Evolutionary conservation across 2,329 filamentous ascomycete genomes (phyloP).

Genomic region (Fragosphaeria purpurea): DNA sequence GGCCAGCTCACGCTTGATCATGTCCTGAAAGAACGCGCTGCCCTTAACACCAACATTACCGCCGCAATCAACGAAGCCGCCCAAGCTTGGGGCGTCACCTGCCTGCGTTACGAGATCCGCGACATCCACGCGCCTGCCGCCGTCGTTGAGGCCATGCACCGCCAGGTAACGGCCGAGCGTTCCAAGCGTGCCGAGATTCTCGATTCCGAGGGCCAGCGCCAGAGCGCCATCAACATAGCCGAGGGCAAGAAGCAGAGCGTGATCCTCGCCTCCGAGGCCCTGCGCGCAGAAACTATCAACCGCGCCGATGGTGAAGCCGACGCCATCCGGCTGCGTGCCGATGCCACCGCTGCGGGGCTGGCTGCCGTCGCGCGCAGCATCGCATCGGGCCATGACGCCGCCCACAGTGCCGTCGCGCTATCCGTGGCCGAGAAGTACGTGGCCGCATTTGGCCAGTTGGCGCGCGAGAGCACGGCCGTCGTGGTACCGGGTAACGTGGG

Average conservation of each 20-base stretch:
- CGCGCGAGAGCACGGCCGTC: slow-evolving; percentile 89
- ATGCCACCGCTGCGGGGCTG: slow-evolving; percentile 79
- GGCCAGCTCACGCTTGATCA: slow-evolving; percentile 94
- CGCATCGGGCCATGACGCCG: slow-evolving; percentile 58
- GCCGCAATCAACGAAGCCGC: slow-evolving; percentile 96
- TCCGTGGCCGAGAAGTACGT: slow-evolving; percentile 97
- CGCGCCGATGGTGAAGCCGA: slow-evolving; percentile 85
- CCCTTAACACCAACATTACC: slow-evolving; percentile 97
- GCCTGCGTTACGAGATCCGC: slow-evolving; percentile 92
- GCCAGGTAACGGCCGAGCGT: slow-evolving; percentile 92
- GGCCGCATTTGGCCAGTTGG: slow-evolving; percentile 78
- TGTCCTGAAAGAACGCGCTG: slow-evolving; percentile 91
- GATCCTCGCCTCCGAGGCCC: slow-evolving; percentile 87
- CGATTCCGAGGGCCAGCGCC: slow-evolving; percentile 91
- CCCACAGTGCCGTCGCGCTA: slow-evolving; percentile 75
- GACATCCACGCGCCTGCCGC: slow-evolving; percentile 93
- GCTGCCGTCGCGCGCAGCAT: slow-evolving; percentile 75
- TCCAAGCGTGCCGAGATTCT: slow-evolving; percentile 97
- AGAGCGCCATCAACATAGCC: slow-evolving; percentile 97
- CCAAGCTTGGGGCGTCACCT: slow-evolving; percentile 92
- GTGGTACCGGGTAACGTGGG: slow-evolving; percentile 96
- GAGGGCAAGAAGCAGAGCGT: slow-evolving; percentile 96
- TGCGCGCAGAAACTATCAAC: slow-evolving; percentile 88
- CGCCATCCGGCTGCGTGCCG: slow-evolving; percentile 75
- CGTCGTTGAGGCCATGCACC: slow-evolving; percentile 96